Conservation (phyloP, 495 filamentous ascomycete genomes). For the Penicillium pancosmium region DNA sequence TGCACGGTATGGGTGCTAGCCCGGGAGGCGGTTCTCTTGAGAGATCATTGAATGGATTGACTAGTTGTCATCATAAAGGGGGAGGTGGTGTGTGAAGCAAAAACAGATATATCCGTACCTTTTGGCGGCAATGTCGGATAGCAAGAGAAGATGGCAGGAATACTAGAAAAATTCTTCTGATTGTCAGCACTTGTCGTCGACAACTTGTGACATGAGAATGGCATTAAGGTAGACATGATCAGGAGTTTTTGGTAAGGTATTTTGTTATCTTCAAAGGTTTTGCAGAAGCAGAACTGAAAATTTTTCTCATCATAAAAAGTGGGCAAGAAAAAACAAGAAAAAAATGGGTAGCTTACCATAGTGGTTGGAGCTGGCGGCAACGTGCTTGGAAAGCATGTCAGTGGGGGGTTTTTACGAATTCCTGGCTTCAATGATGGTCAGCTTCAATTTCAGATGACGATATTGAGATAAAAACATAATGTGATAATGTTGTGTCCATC, state of each 20-base stretch:
- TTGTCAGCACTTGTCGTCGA: slow-evolving; percentile 24
- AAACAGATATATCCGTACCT: slow-evolving; percentile 16
- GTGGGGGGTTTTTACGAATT: background rate
- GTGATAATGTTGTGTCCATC: slow-evolving; percentile 50
- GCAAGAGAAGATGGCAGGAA: background rate
- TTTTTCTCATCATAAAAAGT: slow-evolving; percentile 72
- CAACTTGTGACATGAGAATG: slow-evolving; percentile 14
- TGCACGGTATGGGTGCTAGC: slow-evolving; percentile 27
- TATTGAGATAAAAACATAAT: slow-evolving; percentile 9
- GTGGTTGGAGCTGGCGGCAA: slow-evolving; percentile 9
- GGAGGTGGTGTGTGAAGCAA: slow-evolving; percentile 8
- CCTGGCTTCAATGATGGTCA: slow-evolving; percentile 25
- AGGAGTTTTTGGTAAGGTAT: slow-evolving; percentile 75
- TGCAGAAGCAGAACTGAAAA: slow-evolving; percentile 98
- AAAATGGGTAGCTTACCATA: slow-evolving; percentile 26
- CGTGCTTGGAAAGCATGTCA: slow-evolving; percentile 9
- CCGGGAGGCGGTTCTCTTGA: slow-evolving; percentile 59
- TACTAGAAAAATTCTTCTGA: slow-evolving; percentile 8
- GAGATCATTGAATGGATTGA: slow-evolving; percentile 99
- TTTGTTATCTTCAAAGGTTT: slow-evolving; percentile 72
- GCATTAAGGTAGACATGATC: slow-evolving; percentile 39
- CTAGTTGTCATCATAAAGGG: slow-evolving; percentile 86
- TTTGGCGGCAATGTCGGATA: slow-evolving; percentile 7
- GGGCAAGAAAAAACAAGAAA: slow-evolving; percentile 13
- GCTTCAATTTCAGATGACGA: slow-evolving; percentile 9